Conservation (phyloP, 805 yeast genomes). For the Schizosaccharomyces osmophilus region DNA sequence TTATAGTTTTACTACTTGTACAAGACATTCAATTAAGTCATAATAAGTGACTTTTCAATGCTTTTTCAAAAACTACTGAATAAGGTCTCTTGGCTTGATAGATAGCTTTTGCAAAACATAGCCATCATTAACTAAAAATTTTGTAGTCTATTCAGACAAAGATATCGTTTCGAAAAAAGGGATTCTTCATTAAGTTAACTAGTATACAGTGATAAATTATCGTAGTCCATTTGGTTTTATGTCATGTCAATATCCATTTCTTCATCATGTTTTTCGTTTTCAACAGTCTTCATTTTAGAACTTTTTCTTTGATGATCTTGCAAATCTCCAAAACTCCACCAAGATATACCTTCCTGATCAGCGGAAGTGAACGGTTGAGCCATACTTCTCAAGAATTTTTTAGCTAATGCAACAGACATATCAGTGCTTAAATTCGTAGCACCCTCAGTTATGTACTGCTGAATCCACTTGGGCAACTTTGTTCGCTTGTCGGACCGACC, state of each 20-base stretch:
- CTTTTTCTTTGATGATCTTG: constrained; percentile 23
- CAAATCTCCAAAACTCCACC: constrained; percentile 63
- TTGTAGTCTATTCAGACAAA: too few species aligned
- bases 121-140: too few species aligned
- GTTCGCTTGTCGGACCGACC: constrained; percentile 38
- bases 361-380: constrained; percentile 81
- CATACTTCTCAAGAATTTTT: constrained; percentile 69
- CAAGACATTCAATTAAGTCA: too few species aligned
- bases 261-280: background rate
- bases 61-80: too few species aligned
- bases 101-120: too few species aligned
- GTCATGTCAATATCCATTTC: background rate
- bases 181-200: too few species aligned
- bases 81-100: too few species aligned
- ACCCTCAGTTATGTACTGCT: constrained; percentile 75
- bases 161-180: too few species aligned
- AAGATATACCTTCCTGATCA: constrained; percentile 84
- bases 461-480: constrained; percentile 92
- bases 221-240: background rate
- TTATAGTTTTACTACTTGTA: too few species aligned
- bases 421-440: constrained; percentile 84
- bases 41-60: too few species aligned
- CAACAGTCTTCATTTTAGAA: background rate
- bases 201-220: too few species aligned
- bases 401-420: constrained; percentile 89